A percentile compares a stretch with the other conserved stretches of the same genome.
Conservation (phyloP, 176 grass and related monocot species). For the Elymus sibiricus region DNA sequence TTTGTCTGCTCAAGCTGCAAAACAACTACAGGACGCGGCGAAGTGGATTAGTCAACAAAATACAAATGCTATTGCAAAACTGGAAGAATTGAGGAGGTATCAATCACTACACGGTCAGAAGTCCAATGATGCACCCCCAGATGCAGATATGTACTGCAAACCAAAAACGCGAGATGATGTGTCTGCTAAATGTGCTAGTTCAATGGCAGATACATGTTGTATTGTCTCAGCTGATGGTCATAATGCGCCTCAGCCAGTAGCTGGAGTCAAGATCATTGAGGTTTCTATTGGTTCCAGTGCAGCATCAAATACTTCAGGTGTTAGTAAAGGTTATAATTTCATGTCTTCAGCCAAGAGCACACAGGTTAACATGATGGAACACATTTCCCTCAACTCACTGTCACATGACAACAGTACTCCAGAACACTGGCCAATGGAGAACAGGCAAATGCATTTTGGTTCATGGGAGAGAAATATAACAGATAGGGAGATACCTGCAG, state of each 20-base stretch:
- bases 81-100: slow-evolving; percentile 51
- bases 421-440: slow-evolving; percentile 33
- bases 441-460: slow-evolving; percentile 45
- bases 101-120: slow-evolving; percentile 4
- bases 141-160: slow-evolving; percentile 3
- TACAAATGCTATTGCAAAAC: slow-evolving; percentile 54
- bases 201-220: background rate
- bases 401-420: slow-evolving; percentile 27
- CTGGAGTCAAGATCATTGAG: background rate
- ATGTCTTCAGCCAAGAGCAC: background rate
- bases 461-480: slow-evolving; percentile 23
- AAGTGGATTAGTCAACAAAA: slow-evolving; percentile 48
- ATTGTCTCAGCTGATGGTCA: slow-evolving; percentile 14
- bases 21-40: slow-evolving; percentile 53
- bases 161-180: slow-evolving; percentile 16
- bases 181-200: slow-evolving; percentile 5
- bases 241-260: slow-evolving; percentile 1
- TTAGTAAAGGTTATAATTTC: slow-evolving; percentile 13
- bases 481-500: slow-evolving; percentile 30
- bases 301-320: slow-evolving; percentile 9
- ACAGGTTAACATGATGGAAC: slow-evolving; percentile 19
- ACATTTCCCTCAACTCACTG: background rate
- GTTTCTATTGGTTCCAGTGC: background rate
- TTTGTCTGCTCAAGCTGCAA: slow-evolving; percentile 56
- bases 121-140: slow-evolving; percentile 8